Conservation (phyloP, 257 asterid species). For the Buddleja alternifolia region DNA sequence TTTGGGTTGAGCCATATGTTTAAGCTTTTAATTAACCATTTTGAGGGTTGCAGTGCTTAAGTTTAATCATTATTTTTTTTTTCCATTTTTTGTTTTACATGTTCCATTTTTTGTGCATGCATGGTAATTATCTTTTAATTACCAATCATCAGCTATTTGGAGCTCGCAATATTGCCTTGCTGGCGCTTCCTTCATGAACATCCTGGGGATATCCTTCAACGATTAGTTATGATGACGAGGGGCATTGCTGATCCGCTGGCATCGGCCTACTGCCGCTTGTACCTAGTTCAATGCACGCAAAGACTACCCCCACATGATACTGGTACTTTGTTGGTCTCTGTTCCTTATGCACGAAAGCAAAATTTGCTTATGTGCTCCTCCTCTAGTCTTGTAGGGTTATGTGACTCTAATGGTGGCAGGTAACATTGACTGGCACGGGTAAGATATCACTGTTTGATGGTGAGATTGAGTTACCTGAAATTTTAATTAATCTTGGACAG, state of each 20-base stretch:
- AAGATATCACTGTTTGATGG: slow-evolving; percentile 13
- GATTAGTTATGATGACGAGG: slow-evolving; percentile 77
- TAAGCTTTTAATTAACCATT: slow-evolving; percentile 23
- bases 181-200: slow-evolving; percentile 71
- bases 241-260: slow-evolving; percentile 90
- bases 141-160: slow-evolving; percentile 66
- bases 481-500: slow-evolving; percentile 6
- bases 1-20: not conserved
- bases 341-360: slow-evolving; percentile 8
- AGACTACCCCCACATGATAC: slow-evolving; percentile 52
- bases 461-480: slow-evolving; percentile 12
- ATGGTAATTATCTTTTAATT: slow-evolving; percentile 27
- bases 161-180: slow-evolving; percentile 80
- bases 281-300: slow-evolving; percentile 77
- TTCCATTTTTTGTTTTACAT: slow-evolving; percentile 1
- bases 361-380: slow-evolving; percentile 1
- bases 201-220: slow-evolving; percentile 63
- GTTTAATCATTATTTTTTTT: not conserved
- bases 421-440: slow-evolving; percentile 16
- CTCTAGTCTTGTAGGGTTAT: slow-evolving; percentile 5
- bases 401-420: not conserved
- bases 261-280: slow-evolving; percentile 77
- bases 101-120: slow-evolving; percentile 16
- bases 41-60: slow-evolving; percentile 22
- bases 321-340: slow-evolving; percentile 49